phyloP scores from a whole-genome alignment of 2,329 filamentous ascomycete species.

The Colletotrichum siamense region DNA sequence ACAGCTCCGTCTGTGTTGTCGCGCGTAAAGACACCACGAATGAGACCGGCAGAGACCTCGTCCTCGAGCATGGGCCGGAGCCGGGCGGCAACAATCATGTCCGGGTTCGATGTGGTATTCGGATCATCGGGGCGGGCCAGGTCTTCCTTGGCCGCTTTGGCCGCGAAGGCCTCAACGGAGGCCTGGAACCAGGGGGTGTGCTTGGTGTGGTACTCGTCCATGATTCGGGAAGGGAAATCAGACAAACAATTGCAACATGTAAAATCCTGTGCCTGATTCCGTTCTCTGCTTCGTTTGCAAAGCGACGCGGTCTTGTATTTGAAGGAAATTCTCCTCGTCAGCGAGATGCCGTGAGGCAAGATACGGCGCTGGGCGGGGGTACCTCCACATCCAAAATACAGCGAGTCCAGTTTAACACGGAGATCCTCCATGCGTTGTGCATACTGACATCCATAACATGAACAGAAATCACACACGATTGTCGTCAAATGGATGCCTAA shows the following conservation, averaged over 20 bases:
- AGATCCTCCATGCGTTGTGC: background rate
- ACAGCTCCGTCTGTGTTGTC: slow-evolving; percentile 25
- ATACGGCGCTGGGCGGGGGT: background rate
- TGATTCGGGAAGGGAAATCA: too few relatives aligned
- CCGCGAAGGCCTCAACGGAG: background rate
- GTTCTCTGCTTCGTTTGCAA: background rate
- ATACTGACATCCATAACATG: background rate
- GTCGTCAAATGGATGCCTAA: background rate
- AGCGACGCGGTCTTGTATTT: background rate
- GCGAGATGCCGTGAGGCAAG: background rate
- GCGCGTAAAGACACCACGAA: slow-evolving; percentile 31
- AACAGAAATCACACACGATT: background rate
- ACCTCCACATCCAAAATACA: background rate
- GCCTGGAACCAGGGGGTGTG: slow-evolving; percentile 5
- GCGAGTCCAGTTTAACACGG: background rate
- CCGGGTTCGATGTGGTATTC: slow-evolving; percentile 7
- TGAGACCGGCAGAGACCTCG: slow-evolving; percentile 34
- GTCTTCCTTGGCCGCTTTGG: background rate
- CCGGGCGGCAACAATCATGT: slow-evolving; percentile 41
- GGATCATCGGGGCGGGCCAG: background rate
- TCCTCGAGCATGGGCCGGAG: slow-evolving; percentile 41
- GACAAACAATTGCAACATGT: too few relatives aligned
- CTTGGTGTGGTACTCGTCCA: slow-evolving; percentile 12
- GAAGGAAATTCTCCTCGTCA: background rate
- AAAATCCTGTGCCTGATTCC: background rate